These are phyloP conservation scores for Ampelomyces quisqualis DNA, from an alignment of 2,329 filamentous ascomycete genomes.

Conservation along the genomic window DNA sequence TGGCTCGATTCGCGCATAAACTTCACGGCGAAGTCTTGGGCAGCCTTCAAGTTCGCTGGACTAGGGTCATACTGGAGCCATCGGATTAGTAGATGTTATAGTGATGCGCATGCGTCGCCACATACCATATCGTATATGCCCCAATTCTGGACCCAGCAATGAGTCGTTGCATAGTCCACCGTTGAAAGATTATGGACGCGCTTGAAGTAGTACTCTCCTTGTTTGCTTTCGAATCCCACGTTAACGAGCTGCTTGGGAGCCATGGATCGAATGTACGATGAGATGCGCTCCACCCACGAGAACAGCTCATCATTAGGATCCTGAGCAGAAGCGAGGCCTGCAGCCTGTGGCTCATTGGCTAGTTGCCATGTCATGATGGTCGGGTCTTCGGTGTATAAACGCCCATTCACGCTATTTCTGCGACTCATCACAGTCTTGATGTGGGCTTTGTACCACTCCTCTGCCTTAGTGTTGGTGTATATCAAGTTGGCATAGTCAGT, in stretches of 20 bases:
- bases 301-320: conserved; percentile 40
- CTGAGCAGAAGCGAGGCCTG: conserved; percentile 17
- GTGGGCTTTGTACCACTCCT: conserved; percentile 43
- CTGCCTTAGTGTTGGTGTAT: conserved; percentile 39
- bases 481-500: conserved; percentile 38
- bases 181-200: conserved; percentile 39
- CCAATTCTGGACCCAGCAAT: conserved; percentile 47
- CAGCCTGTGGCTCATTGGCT: conserved; percentile 44
- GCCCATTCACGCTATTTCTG: conserved; percentile 42
- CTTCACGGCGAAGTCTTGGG: conserved; percentile 38
- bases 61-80: conserved; percentile 30
- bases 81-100: neutral
- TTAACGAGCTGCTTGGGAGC: conserved; percentile 44
- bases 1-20: conserved; percentile 40
- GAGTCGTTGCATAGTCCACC: conserved; percentile 45
- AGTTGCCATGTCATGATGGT: conserved; percentile 48
- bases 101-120: too few relatives aligned
- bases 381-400: conserved; percentile 41
- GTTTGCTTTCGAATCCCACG: conserved; percentile 44
- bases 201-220: conserved; percentile 46
- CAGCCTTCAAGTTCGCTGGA: conserved; percentile 32
- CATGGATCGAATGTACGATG: conserved; percentile 39
- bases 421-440: conserved; percentile 41
- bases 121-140: too few relatives aligned
- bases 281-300: conserved; percentile 42